These are phyloP conservation scores for Gossypium stocksii DNA, from an alignment of 345 rosid genomes.

Conservation along the genomic window DNA sequence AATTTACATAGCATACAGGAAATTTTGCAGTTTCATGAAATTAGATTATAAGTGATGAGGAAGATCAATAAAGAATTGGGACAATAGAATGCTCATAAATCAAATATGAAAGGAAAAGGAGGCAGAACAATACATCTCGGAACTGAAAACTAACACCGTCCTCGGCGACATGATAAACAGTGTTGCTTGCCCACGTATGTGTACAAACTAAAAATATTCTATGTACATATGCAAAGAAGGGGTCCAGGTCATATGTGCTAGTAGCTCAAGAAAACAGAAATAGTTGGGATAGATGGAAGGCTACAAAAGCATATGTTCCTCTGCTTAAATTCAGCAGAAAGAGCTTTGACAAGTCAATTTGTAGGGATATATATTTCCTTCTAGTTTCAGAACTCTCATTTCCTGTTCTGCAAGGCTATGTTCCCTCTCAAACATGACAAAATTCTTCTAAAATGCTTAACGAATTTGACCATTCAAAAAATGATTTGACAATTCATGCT, in stretches of 20 bases:
- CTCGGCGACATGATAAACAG: neutral
- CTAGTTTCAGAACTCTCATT: neutral
- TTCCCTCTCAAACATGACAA: neutral
- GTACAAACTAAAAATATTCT: neutral
- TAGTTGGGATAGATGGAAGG: neutral
- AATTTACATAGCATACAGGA: conserved; percentile 6
- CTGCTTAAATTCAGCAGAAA: neutral
- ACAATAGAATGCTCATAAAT: neutral
- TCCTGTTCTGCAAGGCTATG: neutral
- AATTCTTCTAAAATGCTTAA: neutral
- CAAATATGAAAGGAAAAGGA: neutral
- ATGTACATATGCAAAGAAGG: neutral
- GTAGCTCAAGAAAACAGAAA: neutral
- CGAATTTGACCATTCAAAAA: neutral
- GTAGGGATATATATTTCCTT: neutral
- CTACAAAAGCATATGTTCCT: neutral
- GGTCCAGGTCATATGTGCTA: neutral
- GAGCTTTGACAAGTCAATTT: neutral
- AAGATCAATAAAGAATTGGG: neutral
- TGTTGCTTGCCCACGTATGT: neutral
- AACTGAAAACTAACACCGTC: neutral
- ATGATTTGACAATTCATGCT: conserved; percentile 8
- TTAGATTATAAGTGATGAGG: neutral
- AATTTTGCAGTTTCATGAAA: neutral
- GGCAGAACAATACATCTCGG: neutral